These are phyloP conservation scores for Acacia pycnantha DNA, from an alignment of 331 rosid species.

Conservation along the genomic window DNA sequence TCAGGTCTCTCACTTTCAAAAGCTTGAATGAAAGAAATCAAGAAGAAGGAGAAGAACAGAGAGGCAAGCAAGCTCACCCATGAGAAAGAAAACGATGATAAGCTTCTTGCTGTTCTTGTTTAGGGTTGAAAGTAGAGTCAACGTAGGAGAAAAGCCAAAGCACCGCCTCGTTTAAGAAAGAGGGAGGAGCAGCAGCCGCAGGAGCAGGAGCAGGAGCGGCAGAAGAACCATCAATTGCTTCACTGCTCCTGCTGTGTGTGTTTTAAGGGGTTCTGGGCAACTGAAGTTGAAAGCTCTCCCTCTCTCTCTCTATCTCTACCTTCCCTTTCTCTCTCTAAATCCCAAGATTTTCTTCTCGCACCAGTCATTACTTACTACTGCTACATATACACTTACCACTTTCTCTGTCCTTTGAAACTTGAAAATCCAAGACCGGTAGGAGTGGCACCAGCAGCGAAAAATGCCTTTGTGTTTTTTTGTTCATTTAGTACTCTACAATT, in stretches of 20 bases:
- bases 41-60: background rate
- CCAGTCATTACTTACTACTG: background rate
- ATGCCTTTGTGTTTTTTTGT: constrained; percentile 5
- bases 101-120: background rate
- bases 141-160: constrained; percentile 48
- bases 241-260: constrained; percentile 35
- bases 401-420: constrained; percentile 50
- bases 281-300: constrained; percentile 38
- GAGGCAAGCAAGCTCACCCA: constrained; percentile 38
- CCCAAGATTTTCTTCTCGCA: constrained; percentile 29
- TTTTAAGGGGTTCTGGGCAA: constrained; percentile 53
- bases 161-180: constrained; percentile 39
- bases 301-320: background rate
- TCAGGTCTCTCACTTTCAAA: background rate
- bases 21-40: constrained; percentile 25
- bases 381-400: background rate
- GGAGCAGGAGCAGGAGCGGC: constrained; percentile 33
- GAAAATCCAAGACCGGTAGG: constrained; percentile 10
- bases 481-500: background rate
- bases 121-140: constrained; percentile 27
- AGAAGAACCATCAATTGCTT: constrained; percentile 51
- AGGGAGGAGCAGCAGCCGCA: background rate
- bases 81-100: constrained; percentile 21
- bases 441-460: constrained; percentile 6
- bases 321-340: background rate